Evolutionary conservation across 2,329 filamentous ascomycete species (phyloP).

Genomic region (Colletotrichum magnum): DNA sequence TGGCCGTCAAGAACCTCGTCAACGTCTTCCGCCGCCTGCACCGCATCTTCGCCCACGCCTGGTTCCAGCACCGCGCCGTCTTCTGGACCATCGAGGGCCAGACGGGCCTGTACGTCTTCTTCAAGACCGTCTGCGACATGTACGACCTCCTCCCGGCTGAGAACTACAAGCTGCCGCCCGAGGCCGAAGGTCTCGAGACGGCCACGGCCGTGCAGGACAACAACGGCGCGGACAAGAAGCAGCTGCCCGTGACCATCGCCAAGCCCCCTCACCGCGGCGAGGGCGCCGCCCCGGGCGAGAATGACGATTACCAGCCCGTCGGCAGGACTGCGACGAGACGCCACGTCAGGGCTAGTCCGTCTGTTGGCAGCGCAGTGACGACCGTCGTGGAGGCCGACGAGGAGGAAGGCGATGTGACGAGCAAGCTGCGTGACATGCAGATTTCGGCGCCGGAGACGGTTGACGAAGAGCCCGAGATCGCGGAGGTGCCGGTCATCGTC

Average conservation of each 20-base stretch:
- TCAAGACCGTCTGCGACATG: constrained; percentile 95
- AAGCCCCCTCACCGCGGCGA: constrained; percentile 51
- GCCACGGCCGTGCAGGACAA: constrained; percentile 58
- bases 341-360: constrained; percentile 85
- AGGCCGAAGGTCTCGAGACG: constrained; percentile 87
- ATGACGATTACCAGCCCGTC: constrained; percentile 67
- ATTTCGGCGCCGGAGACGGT: constrained; percentile 70
- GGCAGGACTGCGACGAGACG: constrained; percentile 81
- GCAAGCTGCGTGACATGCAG: constrained; percentile 62
- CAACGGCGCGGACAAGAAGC: constrained; percentile 45
- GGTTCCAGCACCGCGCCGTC: constrained; percentile 96
- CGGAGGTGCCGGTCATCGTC: constrained; percentile 59
- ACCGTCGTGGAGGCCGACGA: constrained; percentile 89
- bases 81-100: constrained; percentile 95
- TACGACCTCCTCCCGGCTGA: constrained; percentile 92
- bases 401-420: constrained; percentile 70
- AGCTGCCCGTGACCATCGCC: constrained; percentile 51
- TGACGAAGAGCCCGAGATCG: constrained; percentile 63
- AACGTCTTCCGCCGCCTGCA: constrained; percentile 97
- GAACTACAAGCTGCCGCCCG: constrained; percentile 94
- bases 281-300: constrained; percentile 47
- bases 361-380: constrained; percentile 82
- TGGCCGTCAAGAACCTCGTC: constrained; percentile 85
- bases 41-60: constrained; percentile 97
- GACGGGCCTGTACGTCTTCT: constrained; percentile 94